Evolutionary conservation across 805 yeast species (phyloP), one percentile per base, ranked within the genome.

Genomic region (Ogataea zsoltii): DNA sequence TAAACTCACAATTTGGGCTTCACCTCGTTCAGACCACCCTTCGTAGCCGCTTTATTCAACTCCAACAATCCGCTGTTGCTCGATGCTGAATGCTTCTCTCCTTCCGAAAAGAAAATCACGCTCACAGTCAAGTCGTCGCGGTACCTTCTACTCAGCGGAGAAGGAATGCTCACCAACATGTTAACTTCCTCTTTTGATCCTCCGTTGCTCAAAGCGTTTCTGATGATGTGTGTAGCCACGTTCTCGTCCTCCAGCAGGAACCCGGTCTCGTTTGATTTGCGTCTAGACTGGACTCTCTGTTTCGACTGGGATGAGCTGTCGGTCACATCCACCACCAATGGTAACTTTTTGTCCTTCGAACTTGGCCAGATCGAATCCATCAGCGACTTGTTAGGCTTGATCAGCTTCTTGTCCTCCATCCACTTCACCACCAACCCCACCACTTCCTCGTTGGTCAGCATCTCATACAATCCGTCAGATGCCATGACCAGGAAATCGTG

Each of bases 61-160:
- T 77, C 85, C 51, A 82, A 63, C 53, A 69, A 69, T 2, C 84
- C 84, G 17, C 56, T 57, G 26, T 71, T 74, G 50, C 70, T 64
- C 23, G 47, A 41, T 13, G 70, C 69, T n/a, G 62, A 58, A 7
- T 65, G 62, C 39, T 73, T 74, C 18, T 79, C 79, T 11, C 96
- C 96, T 38, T 62, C 62, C 10, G 57, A 48, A 63, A 94, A 94
- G 67, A 94, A 94, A 2, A 92, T 88, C 18, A 94, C 99, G 2
- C 97, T 89, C 4, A 91, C 97, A 0, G 98, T 91, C 61, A 94
- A 74, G 65, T 94, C 99, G 68, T 94, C 99, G 65, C 99, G 81
- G 67, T 91, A 92, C 36, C 89, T 77, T 67, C 99, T 81, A 16
- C 96, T 85, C 55, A 86, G 77, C 2, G 98, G 97, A 14, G 90